Conservation (phyloP, 139 green algal genomes). For the Dunaliella sp. region DNA sequence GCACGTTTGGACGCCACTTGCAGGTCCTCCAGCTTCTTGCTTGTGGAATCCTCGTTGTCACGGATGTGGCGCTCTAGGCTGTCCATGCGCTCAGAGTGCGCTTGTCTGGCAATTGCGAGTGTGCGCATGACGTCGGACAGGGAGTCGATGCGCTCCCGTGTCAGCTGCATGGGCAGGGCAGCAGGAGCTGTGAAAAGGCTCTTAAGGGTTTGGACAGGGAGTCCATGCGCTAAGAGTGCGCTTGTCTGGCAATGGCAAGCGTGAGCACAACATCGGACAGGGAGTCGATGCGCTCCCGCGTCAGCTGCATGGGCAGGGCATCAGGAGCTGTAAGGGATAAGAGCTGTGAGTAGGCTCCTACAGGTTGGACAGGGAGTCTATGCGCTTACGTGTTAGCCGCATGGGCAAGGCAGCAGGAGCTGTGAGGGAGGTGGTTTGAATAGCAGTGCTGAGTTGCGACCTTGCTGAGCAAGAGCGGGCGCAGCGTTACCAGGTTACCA, state of each 20-base stretch:
- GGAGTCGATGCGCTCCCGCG: conserved; percentile 43
- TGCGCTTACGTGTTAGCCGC: conserved; percentile 36
- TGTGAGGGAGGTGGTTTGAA: too few species aligned
- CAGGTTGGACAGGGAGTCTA: conserved; percentile 38
- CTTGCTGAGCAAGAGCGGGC: too few species aligned
- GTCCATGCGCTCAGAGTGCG: conserved; percentile 36
- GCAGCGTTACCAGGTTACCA: too few species aligned
- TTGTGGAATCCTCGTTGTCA: conserved; percentile 4
- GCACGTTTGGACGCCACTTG: conserved; percentile 15
- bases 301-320: conserved; percentile 14
- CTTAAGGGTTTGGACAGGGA: too few species aligned
- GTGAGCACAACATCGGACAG: conserved; percentile 13
- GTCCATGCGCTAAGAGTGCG: conserved; percentile 36
- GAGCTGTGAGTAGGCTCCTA: too few species aligned
- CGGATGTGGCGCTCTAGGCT: conserved; percentile 22
- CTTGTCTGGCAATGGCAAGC: conserved; percentile 20
- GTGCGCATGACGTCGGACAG: conserved; percentile 13
- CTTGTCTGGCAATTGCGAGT: conserved; percentile 19
- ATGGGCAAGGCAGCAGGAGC: not conserved
- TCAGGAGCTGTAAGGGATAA: too few species aligned
- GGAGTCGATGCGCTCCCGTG: conserved; percentile 43
- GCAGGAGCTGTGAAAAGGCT: too few species aligned
- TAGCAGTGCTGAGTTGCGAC: too few species aligned
- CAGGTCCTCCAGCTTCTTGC: conserved; percentile 18
- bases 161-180: conserved; percentile 14